These are phyloP conservation scores for Colletotrichum trifolii DNA, from an alignment of 2,329 filamentous ascomycete genomes.

Conservation along the genomic window DNA sequence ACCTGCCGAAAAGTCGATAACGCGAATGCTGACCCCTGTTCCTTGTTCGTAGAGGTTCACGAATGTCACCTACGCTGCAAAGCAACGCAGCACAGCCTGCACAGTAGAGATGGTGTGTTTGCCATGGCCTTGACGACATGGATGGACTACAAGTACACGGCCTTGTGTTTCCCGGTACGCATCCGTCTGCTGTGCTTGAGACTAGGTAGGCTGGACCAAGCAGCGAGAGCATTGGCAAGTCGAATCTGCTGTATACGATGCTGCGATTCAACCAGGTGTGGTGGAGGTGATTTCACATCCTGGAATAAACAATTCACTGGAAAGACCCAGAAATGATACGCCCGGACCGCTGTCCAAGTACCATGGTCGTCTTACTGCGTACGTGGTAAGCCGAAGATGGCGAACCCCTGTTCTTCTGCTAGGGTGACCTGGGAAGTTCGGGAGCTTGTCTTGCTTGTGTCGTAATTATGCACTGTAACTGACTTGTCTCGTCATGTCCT, in stretches of 20 bases:
- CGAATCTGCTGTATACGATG: background rate
- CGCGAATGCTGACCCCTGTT: constrained; percentile 7
- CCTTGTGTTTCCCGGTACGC: no score
- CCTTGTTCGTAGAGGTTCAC: background rate
- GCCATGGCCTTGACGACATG: background rate
- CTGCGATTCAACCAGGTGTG: background rate
- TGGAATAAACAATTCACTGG: background rate
- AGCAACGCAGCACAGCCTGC: constrained; percentile 9
- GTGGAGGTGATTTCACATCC: background rate
- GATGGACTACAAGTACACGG: no score
- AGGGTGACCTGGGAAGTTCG: constrained; percentile 19
- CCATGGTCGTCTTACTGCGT: background rate
- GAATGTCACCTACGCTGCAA: constrained; percentile 8
- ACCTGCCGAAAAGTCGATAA: constrained; percentile 35
- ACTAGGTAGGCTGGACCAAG: no score
- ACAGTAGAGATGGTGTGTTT: background rate
- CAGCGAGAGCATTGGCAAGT: no score
- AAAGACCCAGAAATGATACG: constrained; percentile 20
- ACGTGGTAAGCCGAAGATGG: background rate
- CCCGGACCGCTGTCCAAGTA: constrained; percentile 19
- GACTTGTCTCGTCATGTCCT: background rate
- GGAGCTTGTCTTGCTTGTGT: background rate
- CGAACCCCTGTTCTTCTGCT: background rate
- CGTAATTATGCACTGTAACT: background rate
- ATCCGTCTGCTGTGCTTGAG: no score